phyloP scores from a whole-genome alignment of 352 stramenopile species.

The Phytophthora pisi region DNA sequence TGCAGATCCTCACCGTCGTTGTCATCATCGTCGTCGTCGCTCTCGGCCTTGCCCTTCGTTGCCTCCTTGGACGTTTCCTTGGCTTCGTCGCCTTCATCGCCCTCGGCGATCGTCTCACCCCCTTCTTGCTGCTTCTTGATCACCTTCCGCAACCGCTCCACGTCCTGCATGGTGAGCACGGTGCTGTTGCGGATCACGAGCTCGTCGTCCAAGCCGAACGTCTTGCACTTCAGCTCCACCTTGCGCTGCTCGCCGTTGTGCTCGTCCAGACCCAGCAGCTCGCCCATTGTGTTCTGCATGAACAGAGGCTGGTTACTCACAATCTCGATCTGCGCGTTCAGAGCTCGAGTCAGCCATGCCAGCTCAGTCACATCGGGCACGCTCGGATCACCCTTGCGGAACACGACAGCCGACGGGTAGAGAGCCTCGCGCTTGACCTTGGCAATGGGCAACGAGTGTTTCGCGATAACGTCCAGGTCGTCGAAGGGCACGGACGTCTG shows the following conservation, averaged over 20 bases:
- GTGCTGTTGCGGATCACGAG: conserved; percentile 82
- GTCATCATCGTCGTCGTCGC: conserved; percentile 33
- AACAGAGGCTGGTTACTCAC: conserved; percentile 70
- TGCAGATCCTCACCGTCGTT: conserved; percentile 15
- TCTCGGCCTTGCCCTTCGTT: conserved; percentile 20
- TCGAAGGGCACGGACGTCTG: conserved; percentile 81
- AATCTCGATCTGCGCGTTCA: conserved; percentile 70
- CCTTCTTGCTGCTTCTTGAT: conserved; percentile 42
- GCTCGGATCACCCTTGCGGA: conserved; percentile 72
- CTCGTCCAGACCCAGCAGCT: conserved; percentile 65
- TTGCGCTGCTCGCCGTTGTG: conserved; percentile 49
- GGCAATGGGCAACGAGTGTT: conserved; percentile 53
- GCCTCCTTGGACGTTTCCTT: conserved; percentile 18
- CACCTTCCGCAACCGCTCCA: conserved; percentile 63
- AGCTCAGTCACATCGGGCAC: conserved; percentile 67
- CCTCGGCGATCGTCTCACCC: conserved; percentile 9
- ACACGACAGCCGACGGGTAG: conserved; percentile 76
- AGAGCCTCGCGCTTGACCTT: conserved; percentile 50
- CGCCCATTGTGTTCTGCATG: conserved; percentile 71
- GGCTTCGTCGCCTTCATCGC: conserved; percentile 4
- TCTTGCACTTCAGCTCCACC: conserved; percentile 62
- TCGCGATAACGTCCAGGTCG: conserved; percentile 75
- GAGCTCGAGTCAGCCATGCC: conserved; percentile 73
- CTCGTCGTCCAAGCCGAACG: conserved; percentile 64
- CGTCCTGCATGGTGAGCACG: conserved; percentile 78